phyloP scores from a whole-genome alignment of 257 asterid species.

The Vinca minor region DNA sequence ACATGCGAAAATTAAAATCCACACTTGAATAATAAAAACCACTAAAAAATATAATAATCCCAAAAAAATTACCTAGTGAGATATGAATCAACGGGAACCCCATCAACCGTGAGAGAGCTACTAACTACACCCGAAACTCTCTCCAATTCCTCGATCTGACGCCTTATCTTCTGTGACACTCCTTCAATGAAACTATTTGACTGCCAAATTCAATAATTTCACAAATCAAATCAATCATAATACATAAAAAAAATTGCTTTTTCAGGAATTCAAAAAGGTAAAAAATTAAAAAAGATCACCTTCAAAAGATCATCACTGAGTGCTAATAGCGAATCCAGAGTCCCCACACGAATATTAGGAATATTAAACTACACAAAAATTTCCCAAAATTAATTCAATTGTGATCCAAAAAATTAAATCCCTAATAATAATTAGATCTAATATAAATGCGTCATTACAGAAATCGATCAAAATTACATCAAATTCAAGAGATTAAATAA shows the following conservation, averaged over 20 bases:
- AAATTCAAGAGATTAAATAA: not conserved
- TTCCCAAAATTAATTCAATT: slow-evolving; percentile 11
- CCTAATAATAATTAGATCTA: slow-evolving; percentile 23
- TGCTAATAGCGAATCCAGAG: slow-evolving; percentile 72
- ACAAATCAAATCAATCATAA: slow-evolving; percentile 5
- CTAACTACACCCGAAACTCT: slow-evolving; percentile 63
- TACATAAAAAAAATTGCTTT: too few relatives aligned
- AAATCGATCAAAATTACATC: not conserved
- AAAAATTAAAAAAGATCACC: slow-evolving; percentile 24
- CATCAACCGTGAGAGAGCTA: slow-evolving; percentile 87
- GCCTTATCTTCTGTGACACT: slow-evolving; percentile 69
- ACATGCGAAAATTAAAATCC: slow-evolving; percentile 1
- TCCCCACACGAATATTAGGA: slow-evolving; percentile 90
- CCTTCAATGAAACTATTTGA: slow-evolving; percentile 83
- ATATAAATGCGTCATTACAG: not conserved
- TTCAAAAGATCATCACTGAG: slow-evolving; percentile 78
- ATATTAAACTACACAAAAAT: slow-evolving; percentile 54
- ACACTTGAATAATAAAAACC: slow-evolving; percentile 5
- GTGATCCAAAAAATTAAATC: not conserved
- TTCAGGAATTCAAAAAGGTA: not conserved
- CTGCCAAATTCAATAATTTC: slow-evolving; percentile 30
- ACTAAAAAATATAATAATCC: not conserved
- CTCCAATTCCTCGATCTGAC: slow-evolving; percentile 92
- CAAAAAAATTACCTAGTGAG: slow-evolving; percentile 56
- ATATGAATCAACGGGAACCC: slow-evolving; percentile 87